Evolutionary conservation across 768 basidiomycete genomes (phyloP).

Genomic region (Lentinus brumalis): DNA sequence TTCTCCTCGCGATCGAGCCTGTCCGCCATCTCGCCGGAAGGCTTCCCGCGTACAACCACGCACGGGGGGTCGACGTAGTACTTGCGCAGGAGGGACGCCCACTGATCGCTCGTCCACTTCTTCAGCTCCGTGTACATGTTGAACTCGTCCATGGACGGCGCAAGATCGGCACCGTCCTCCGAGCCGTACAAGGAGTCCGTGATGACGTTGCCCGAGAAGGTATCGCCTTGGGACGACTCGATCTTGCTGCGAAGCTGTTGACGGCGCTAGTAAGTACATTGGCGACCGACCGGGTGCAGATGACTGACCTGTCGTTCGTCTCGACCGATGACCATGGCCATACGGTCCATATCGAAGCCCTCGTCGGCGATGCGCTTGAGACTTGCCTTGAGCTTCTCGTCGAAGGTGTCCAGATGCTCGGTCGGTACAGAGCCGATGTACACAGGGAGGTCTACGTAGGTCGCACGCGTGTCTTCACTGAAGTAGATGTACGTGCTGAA

Average conservation of each 20-base stretch:
- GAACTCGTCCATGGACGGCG: conserved; percentile 75
- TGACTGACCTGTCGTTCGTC: conserved; percentile 79
- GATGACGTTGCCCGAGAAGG: conserved; percentile 75
- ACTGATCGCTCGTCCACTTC: conserved; percentile 73
- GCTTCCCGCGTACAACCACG: conserved; percentile 82
- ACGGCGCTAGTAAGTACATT: conserved; percentile 4
- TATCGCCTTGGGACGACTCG: conserved; percentile 81
- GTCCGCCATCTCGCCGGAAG: conserved; percentile 81
- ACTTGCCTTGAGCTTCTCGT: conserved; percentile 64
- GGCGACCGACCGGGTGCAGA: background rate
- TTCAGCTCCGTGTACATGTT: conserved; percentile 67
- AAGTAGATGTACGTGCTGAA: conserved; percentile 84
- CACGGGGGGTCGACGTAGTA: conserved; percentile 76
- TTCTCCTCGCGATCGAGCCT: conserved; percentile 83
- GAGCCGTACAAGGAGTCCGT: conserved; percentile 86
- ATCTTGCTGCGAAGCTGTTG: conserved; percentile 76
- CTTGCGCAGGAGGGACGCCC: conserved; percentile 78
- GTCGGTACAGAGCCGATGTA: conserved; percentile 85
- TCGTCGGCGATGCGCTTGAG: conserved; percentile 68
- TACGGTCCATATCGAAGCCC: conserved; percentile 89
- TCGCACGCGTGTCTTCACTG: conserved; percentile 73
- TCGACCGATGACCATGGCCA: conserved; percentile 81
- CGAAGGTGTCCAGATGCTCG: conserved; percentile 75
- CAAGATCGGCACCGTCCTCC: conserved; percentile 78
- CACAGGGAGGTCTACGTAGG: conserved; percentile 69